Conservation (phyloP, 2,329 filamentous ascomycete species). For the Alternaria arborescens region DNA sequence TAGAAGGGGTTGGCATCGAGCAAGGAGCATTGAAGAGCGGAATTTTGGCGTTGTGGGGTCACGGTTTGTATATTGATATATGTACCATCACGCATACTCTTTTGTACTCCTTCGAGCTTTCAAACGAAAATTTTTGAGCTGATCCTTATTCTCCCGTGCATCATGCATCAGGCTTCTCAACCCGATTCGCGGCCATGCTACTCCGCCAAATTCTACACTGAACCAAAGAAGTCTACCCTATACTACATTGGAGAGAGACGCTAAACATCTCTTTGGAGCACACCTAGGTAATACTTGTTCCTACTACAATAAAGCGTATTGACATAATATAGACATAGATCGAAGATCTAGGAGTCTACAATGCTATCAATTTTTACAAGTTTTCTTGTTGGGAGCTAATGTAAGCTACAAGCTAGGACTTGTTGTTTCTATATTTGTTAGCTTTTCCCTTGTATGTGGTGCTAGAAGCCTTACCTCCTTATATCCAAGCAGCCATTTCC, state of each 20-base stretch:
- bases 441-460: too few species aligned
- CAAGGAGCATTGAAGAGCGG: not conserved
- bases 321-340: too few species aligned
- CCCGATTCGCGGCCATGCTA: not conserved
- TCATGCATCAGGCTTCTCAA: not conserved
- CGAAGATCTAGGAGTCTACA: too few species aligned
- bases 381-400: too few species aligned
- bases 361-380: too few species aligned
- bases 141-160: not conserved
- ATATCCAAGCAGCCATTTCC: not conserved
- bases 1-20: not conserved
- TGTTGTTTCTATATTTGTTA: too few species aligned
- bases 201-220: not conserved
- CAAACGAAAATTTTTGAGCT: not conserved
- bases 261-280: too few species aligned
- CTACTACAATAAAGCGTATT: too few species aligned
- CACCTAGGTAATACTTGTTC: rapidly evolving
- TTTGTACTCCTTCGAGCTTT: rapidly evolving
- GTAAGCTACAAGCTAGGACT: too few species aligned
- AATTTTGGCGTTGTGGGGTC: not conserved
- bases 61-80: not conserved
- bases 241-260: too few species aligned
- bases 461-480: not conserved
- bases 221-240: not conserved
- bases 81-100: not conserved